A percentile compares a stretch with the other conserved stretches of the same genome.
Evolutionary conservation across 805 yeast species (phyloP).

Genomic region (Kodamaea nitidulidarum): DNA sequence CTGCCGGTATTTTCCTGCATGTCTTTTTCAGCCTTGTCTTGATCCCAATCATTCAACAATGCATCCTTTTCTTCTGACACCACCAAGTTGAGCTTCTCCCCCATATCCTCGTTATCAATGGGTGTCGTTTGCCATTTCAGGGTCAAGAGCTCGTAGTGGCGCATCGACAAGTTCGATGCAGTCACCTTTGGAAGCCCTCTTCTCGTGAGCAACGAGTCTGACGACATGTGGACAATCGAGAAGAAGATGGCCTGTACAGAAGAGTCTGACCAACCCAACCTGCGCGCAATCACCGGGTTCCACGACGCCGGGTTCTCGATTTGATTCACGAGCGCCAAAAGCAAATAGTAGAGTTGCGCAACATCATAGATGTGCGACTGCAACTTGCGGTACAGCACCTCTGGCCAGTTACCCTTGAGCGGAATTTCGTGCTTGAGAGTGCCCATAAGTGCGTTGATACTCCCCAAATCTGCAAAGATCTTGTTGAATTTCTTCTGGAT

Average conservation of each 20-base stretch:
- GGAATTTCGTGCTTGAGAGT: constrained; percentile 28
- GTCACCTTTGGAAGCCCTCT: constrained; percentile 30
- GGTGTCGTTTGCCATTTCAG: constrained; percentile 26
- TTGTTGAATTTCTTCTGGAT: constrained; percentile 18
- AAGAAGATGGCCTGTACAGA: constrained; percentile 27
- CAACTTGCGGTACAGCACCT: constrained; percentile 20
- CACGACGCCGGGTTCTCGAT: constrained; percentile 25
- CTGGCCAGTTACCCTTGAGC: constrained; percentile 31
- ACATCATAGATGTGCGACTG: constrained; percentile 22
- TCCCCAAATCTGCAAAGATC: constrained; percentile 28
- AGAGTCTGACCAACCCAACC: constrained; percentile 30
- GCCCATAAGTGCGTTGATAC: constrained; percentile 19
- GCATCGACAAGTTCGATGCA: constrained; percentile 26
- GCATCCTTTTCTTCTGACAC: constrained; percentile 1
- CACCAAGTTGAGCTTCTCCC: background rate
- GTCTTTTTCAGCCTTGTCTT: background rate
- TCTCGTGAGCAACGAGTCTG: constrained; percentile 23
- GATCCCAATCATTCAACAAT: background rate
- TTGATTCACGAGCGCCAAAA: constrained; percentile 21
- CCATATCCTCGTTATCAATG: constrained; percentile 11
- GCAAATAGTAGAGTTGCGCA: constrained; percentile 23
- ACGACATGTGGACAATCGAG: constrained; percentile 27
- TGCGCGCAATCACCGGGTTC: constrained; percentile 22
- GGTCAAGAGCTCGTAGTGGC: constrained; percentile 25
- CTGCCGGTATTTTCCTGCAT: no score